A percentile compares a stretch with the other conserved stretches of the same genome.
Conservation (phyloP, 176 grass and related monocot genomes). For the Chloris gayana region DNA sequence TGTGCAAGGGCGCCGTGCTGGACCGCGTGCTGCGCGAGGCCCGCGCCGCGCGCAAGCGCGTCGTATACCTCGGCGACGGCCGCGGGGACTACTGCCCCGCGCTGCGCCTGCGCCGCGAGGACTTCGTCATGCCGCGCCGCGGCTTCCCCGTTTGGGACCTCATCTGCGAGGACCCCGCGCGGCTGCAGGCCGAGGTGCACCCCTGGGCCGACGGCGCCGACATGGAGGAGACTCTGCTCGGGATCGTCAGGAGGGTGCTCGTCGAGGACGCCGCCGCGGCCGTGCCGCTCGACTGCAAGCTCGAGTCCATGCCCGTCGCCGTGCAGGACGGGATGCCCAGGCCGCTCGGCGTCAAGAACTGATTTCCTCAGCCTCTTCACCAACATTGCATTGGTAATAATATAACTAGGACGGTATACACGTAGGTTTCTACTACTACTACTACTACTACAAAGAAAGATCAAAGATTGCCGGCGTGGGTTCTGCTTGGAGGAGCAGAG, state of each 20-base stretch:
- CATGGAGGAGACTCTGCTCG: slow-evolving; percentile 52
- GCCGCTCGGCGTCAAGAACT: slow-evolving; percentile 70
- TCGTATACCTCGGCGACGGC: slow-evolving; percentile 85
- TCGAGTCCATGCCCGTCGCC: slow-evolving; percentile 39
- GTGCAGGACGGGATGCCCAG: slow-evolving; percentile 52
- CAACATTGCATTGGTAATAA: too few relatives aligned
- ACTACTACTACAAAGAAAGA: too few relatives aligned
- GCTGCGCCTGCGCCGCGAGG: slow-evolving; percentile 51
- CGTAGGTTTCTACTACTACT: too few relatives aligned
- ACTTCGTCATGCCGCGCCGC: slow-evolving; percentile 80
- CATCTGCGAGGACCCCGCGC: slow-evolving; percentile 47
- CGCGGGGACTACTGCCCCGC: slow-evolving; percentile 88
- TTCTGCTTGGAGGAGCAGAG: too few relatives aligned
- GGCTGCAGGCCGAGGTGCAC: slow-evolving; percentile 75
- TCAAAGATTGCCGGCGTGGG: too few relatives aligned
- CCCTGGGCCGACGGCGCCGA: slow-evolving; percentile 71
- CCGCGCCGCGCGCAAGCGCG: slow-evolving; percentile 39
- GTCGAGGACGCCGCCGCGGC: slow-evolving; percentile 15
- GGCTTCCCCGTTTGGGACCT: slow-evolving; percentile 81
- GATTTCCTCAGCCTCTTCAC: too few relatives aligned
- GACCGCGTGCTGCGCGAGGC: slow-evolving; percentile 49
- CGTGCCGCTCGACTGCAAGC: slow-evolving; percentile 60
- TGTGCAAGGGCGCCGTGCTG: slow-evolving; percentile 82
- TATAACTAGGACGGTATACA: too few relatives aligned
- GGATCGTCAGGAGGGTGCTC: slow-evolving; percentile 50